Evolutionary conservation across 1,139 yeast species (phyloP).

Genomic region (Hansenula sp.): DNA sequence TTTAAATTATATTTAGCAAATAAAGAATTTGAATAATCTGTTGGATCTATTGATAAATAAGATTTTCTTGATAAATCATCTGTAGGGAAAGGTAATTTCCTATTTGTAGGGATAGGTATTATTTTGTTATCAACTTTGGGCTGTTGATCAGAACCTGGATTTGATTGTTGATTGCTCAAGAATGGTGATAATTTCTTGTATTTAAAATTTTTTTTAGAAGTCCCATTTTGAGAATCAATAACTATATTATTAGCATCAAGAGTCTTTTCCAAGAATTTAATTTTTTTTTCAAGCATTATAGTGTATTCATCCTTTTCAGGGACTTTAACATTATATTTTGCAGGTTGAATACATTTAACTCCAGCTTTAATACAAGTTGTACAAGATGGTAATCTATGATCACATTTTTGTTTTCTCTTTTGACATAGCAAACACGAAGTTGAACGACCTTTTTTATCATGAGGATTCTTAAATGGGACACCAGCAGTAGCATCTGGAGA

Average conservation of each 20-base stretch:
- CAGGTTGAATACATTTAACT: conserved; percentile 54
- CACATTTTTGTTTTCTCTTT: conserved; percentile 53
- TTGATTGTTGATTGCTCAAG: conserved; percentile 18
- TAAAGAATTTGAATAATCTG: conserved; percentile 33
- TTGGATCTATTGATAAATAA: conserved; percentile 30
- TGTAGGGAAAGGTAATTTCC: conserved; percentile 15
- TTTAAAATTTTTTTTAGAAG: conserved; percentile 30
- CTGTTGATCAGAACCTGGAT: conserved; percentile 8
- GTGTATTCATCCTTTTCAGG: conserved; percentile 49
- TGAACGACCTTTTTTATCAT: conserved; percentile 44
- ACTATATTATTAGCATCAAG: conserved; percentile 26
- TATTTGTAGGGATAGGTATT: conserved; percentile 12
- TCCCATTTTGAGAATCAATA: conserved; percentile 22
- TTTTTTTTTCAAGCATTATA: conserved; percentile 43
- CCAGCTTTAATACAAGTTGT: conserved; percentile 58
- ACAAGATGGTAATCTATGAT: conserved; percentile 55
- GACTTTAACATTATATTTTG: conserved; percentile 39
- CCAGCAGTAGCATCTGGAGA: neutral
- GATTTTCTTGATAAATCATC: conserved; percentile 18
- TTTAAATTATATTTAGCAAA: conserved; percentile 37
- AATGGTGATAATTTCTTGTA: conserved; percentile 39
- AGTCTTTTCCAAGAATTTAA: conserved; percentile 42
- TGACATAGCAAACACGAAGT: conserved; percentile 49
- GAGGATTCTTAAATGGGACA: neutral
- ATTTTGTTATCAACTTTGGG: conserved; percentile 6